Conservation (phyloP, 2,329 filamentous ascomycete genomes). For the Fusarium pseudonygamai region DNA sequence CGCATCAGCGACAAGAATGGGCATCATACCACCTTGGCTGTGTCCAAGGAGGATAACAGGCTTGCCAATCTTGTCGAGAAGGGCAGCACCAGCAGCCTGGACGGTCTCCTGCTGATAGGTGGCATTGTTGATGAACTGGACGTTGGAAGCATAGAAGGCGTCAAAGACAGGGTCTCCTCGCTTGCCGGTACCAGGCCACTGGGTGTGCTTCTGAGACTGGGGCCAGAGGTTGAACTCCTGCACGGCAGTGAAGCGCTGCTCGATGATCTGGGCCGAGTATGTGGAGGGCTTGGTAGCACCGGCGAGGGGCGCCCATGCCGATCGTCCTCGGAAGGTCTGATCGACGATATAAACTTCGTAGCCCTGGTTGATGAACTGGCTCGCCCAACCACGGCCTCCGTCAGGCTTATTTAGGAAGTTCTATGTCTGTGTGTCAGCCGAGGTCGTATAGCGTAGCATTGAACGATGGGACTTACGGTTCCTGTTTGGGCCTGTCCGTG, state of each 20-base stretch:
- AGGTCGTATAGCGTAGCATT: background rate
- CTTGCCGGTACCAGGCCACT: constrained; percentile 36
- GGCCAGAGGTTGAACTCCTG: constrained; percentile 31
- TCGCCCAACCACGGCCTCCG: constrained; percentile 36
- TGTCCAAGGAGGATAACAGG: constrained; percentile 55
- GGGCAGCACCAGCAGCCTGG: constrained; percentile 47
- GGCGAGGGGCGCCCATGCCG: constrained; percentile 28
- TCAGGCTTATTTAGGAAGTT: constrained; percentile 40
- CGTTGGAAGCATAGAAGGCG: constrained; percentile 39
- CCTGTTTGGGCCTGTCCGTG: constrained; percentile 38
- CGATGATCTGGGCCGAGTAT: constrained; percentile 30
- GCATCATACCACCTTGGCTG: constrained; percentile 56
- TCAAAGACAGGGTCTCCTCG: constrained; percentile 33
- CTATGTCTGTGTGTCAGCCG: background rate
- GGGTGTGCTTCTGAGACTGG: constrained; percentile 30
- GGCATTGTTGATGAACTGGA: constrained; percentile 34
- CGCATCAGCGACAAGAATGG: constrained; percentile 39
- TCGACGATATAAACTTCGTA: constrained; percentile 39
- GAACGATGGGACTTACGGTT: constrained; percentile 8
- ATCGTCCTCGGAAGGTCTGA: constrained; percentile 36
- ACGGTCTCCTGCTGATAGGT: constrained; percentile 34
- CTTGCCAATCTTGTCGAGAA: constrained; percentile 55
- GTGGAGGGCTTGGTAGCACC: constrained; percentile 28
- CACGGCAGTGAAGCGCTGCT: constrained; percentile 32
- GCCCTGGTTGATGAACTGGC: constrained; percentile 33